Conservation (phyloP, 352 stramenopile genomes). For the Aphanomyces euteiches region DNA sequence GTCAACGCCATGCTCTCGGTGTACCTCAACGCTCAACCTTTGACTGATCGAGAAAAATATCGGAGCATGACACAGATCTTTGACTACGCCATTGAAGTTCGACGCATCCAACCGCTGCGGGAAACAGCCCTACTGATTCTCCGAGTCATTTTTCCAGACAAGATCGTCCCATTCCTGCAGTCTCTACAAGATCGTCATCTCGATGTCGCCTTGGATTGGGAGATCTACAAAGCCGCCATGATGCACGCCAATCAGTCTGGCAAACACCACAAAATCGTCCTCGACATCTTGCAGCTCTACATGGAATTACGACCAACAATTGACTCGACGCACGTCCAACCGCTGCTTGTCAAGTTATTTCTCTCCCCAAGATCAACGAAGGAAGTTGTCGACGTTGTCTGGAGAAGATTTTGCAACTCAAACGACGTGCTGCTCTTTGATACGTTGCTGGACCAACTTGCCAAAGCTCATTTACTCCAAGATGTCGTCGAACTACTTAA, state of each 20-base stretch:
- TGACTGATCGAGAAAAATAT: neutral
- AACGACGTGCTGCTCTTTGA: neutral
- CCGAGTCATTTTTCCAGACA: neutral
- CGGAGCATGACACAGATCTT: neutral
- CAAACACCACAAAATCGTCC: neutral
- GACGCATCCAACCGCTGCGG: neutral
- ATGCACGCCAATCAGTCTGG: neutral
- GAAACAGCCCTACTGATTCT: conserved; percentile 14
- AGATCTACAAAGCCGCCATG: conserved; percentile 1
- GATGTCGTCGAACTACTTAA: neutral
- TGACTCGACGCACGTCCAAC: neutral
- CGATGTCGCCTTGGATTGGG: neutral
- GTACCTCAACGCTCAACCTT: neutral
- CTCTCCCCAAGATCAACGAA: neutral
- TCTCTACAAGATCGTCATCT: neutral
- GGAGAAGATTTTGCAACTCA: neutral
- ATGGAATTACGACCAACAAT: neutral
- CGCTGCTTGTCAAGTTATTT: neutral
- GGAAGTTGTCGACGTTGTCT: neutral
- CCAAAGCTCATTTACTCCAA: neutral
- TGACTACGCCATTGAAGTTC: neutral
- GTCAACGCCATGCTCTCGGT: conserved; percentile 5
- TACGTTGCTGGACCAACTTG: conserved; percentile 1
- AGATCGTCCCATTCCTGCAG: neutral
- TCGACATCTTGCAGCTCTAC: neutral